Percentiles rank a stretch among this genome's conserved stretches.
These are phyloP conservation scores for Lizonia empirigonia DNA, from an alignment of 2,329 filamentous ascomycete species.

Conservation along the genomic window DNA sequence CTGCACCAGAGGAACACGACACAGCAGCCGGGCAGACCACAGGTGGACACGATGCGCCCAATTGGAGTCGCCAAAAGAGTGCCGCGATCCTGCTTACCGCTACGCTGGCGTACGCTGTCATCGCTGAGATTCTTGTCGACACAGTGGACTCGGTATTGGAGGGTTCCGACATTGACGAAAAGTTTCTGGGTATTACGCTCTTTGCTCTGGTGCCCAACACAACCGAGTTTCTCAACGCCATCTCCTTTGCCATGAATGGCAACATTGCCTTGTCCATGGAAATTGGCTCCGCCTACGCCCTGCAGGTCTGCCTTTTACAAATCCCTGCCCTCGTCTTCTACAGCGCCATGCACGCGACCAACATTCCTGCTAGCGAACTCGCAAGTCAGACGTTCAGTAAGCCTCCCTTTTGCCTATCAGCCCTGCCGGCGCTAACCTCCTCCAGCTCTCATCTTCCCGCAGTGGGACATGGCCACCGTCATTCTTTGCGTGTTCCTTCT, in stretches of 20 bases:
- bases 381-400: conserved; percentile 70
- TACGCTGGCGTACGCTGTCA: conserved; percentile 91
- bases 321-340: conserved; percentile 92
- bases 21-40: conserved; percentile 53
- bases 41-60: conserved; percentile 91
- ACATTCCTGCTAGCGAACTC: conserved; percentile 61
- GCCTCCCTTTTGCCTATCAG: conserved; percentile 19
- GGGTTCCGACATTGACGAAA: conserved; percentile 90
- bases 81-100: conserved; percentile 85
- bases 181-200: conserved; percentile 94
- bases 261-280: conserved; percentile 99
- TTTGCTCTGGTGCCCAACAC: conserved; percentile 98
- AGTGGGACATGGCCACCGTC: conserved; percentile 98
- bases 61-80: conserved; percentile 94
- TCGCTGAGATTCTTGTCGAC: conserved; percentile 95
- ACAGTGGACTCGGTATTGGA: conserved; percentile 96
- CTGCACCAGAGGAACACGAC: conserved; percentile 55
- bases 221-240: conserved; percentile 98
- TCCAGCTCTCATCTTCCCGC: conserved; percentile 85
- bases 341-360: conserved; percentile 73
- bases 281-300: conserved; percentile 93
- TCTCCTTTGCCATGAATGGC: conserved; percentile 99
- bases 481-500: conserved; percentile 95
- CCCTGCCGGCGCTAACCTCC: conserved; percentile 15
- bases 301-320: conserved; percentile 94